phyloP scores from a whole-genome alignment of 345 rosid genomes.

The Salix viminalis region DNA sequence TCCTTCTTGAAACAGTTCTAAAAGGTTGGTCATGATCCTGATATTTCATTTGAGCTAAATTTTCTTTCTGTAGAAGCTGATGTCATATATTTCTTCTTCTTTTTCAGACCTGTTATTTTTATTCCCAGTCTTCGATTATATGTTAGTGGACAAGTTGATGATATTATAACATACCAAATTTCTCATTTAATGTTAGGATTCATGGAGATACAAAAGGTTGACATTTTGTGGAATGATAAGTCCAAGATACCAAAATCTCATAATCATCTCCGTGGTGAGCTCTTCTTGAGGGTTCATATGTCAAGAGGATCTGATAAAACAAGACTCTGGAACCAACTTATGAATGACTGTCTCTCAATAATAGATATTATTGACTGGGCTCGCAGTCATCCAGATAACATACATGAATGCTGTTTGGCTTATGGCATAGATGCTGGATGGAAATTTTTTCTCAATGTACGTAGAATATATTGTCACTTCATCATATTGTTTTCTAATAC shows the following conservation, averaged over 20 bases:
- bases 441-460: conserved; percentile 62
- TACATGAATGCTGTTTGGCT: conserved; percentile 60
- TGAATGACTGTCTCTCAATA: conserved; percentile 58
- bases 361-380: conserved; percentile 81
- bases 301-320: conserved; percentile 39
- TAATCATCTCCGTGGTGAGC: conserved; percentile 49
- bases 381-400: conserved; percentile 84
- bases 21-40: conserved; percentile 41
- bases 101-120: no score
- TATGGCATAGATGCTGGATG: conserved; percentile 76
- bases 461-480: conserved; percentile 10
- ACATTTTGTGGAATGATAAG: conserved; percentile 67
- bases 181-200: conserved; percentile 45
- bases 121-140: conserved; percentile 1
- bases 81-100: neutral
- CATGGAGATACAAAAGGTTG: conserved; percentile 68
- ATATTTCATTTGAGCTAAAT: neutral
- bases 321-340: conserved; percentile 57
- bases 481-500: neutral
- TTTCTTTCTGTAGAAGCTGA: neutral
- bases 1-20: conserved; percentile 52
- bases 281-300: conserved; percentile 66
- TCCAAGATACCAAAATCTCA: conserved; percentile 34
- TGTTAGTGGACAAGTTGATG: neutral
- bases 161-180: conserved; percentile 9